phyloP scores from a whole-genome alignment of 805 yeast species.

The Blastobotrys peoriensis region DNA sequence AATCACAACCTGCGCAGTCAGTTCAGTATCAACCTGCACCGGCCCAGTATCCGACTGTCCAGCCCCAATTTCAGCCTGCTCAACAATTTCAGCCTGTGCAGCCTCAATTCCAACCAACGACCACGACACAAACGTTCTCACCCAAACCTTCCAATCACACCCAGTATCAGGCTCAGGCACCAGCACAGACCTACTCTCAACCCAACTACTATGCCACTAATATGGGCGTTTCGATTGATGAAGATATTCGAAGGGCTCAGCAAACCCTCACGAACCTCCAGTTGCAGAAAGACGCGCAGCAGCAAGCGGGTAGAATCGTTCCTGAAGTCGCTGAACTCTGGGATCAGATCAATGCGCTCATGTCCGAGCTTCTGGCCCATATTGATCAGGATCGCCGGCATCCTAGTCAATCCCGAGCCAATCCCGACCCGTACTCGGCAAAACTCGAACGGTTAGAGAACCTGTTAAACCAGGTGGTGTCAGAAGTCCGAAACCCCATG shows the following conservation, averaged over 20 bases:
- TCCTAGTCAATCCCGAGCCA: not conserved
- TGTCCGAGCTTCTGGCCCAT: not conserved
- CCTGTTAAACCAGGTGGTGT: not conserved
- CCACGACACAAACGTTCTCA: too few species aligned
- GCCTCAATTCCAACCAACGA: too few species aligned
- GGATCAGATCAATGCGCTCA: not conserved
- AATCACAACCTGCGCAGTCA: too few species aligned
- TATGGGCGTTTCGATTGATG: not conserved
- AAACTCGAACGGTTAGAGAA: not conserved
- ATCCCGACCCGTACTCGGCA: not conserved
- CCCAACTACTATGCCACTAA: too few species aligned
- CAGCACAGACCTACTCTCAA: not conserved
- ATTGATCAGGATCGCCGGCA: not conserved
- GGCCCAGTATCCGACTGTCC: too few species aligned
- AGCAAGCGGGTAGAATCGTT: not conserved
- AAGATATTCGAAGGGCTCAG: not conserved
- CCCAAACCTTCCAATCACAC: too few species aligned
- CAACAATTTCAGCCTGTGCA: too few species aligned
- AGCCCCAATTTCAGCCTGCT: too few species aligned
- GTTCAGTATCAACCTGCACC: too few species aligned
- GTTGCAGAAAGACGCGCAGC: not conserved
- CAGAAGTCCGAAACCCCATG: not conserved
- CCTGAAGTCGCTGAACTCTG: not conserved
- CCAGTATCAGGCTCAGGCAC: too few species aligned
- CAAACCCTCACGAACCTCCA: not conserved